A percentile compares a stretch with the other conserved stretches of the same genome.
phyloP scores from a whole-genome alignment of 306 rosid species.

The Dicorynia guianensis region DNA sequence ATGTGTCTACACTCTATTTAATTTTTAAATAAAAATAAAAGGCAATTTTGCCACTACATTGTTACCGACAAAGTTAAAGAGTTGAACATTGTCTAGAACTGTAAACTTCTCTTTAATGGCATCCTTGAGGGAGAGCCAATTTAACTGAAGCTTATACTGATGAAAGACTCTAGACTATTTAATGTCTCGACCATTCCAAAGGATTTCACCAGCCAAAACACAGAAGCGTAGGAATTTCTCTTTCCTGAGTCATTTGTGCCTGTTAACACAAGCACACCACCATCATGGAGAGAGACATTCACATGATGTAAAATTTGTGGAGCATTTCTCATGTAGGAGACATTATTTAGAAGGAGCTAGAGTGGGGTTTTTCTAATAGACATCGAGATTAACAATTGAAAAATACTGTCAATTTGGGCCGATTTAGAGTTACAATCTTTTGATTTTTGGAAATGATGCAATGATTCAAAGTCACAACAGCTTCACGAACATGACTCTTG shows the following conservation, averaged over 20 bases:
- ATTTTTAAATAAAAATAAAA: too few relatives aligned
- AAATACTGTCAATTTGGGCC: slow-evolving; percentile 17
- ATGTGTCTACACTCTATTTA: too few relatives aligned
- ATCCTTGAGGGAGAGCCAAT: slow-evolving; percentile 87
- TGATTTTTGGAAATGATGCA: slow-evolving; percentile 4
- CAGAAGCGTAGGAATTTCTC: slow-evolving; percentile 79
- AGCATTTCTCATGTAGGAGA: slow-evolving; percentile 92
- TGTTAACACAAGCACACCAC: too few relatives aligned
- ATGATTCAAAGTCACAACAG: neutral
- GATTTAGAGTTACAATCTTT: slow-evolving; percentile 27
- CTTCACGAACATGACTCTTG: slow-evolving; percentile 19
- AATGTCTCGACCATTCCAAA: slow-evolving; percentile 88
- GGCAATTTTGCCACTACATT: too few relatives aligned
- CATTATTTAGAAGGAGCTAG: slow-evolving; percentile 77
- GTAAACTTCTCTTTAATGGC: slow-evolving; percentile 64
- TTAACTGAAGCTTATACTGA: slow-evolving; percentile 89
- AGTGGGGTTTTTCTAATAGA: slow-evolving; percentile 58
- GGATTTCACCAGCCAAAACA: slow-evolving; percentile 86
- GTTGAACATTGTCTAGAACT: slow-evolving; percentile 67
- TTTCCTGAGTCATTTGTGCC: slow-evolving; percentile 91
- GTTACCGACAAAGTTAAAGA: too few relatives aligned
- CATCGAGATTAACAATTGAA: slow-evolving; percentile 52
- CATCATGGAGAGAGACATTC: slow-evolving; percentile 71
- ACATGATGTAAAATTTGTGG: slow-evolving; percentile 81
- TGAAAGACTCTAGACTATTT: slow-evolving; percentile 74